Evolutionary conservation across 1,284 basidiomycete species (phyloP), one percentile per base, ranked within the genome.

Genomic region (Ganoderma lingzhi): DNA sequence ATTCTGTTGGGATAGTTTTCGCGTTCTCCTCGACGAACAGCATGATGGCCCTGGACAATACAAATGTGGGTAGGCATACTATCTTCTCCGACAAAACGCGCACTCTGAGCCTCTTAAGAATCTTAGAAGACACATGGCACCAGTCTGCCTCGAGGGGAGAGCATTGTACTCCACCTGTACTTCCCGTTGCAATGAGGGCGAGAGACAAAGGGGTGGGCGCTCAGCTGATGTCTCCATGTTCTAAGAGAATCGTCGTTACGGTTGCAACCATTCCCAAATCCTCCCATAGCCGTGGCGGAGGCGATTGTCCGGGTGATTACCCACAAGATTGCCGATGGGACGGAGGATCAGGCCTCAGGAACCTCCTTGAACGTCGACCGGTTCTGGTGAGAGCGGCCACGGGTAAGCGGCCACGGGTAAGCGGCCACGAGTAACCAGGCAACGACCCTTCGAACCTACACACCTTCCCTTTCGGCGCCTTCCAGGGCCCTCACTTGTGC

Each of bases 311-410:
- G 67, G 63, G 35, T 65, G 45, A 69, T 67, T 60, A 42, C 23
- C 66, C 32, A 39, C 39, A 37, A 53, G 53, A 39, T 58, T 63
- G 48, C 65, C 66, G 68, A 68, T 68, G 35, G 64, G 64, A 39
- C 64, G 48, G 63, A 64, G 64, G 64, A 65, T 68, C 71, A 70
- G 69, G 67, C 64, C 35, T 42, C 59, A 70, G 65, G 71, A 69
- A 61, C 62, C 60, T 55, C 58, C 65, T 19, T 39, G 30, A 32
- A 42, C 48, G 44, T 59, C 19, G 35, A 6, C n/a, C 35, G 35
- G 56, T 19, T 35, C 35, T 39, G 35, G 35, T 59, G 35, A 59
- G 59, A 56, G 65, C 44, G 39, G 55, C 59, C 35, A 19, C 23
- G 55, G 51, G 71, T 68, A 56, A 56, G n/a, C n/a, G n/a, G n/a